A percentile compares a stretch with the other conserved stretches of the same genome.
These are phyloP conservation scores for Sporothrix globosa DNA, from an alignment of 2,329 filamentous ascomycete genomes.

Conservation along the genomic window DNA sequence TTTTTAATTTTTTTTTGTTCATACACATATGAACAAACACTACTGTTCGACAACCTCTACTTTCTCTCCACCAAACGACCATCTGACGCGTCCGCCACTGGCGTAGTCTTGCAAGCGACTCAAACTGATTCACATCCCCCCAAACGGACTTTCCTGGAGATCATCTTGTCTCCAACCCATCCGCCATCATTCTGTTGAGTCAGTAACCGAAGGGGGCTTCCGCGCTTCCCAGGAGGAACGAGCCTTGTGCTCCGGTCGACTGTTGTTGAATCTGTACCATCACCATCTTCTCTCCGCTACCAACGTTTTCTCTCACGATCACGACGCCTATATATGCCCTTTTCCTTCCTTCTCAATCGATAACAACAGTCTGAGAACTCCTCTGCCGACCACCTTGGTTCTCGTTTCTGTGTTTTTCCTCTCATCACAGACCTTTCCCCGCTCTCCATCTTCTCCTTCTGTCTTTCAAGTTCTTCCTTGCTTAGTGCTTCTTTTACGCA, in stretches of 20 bases:
- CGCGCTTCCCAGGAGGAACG: conserved; percentile 33
- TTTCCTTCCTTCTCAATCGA: conserved; percentile 34
- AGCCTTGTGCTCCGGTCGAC: conserved; percentile 29
- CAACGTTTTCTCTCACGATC: conserved; percentile 34
- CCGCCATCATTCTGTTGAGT: conserved; percentile 28
- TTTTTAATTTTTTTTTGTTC: conserved; percentile 25
- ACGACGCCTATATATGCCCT: conserved; percentile 40
- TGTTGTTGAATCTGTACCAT: conserved; percentile 33
- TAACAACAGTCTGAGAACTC: conserved; percentile 18
- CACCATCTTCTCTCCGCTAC: conserved; percentile 18
- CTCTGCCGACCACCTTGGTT: conserved; percentile 18
- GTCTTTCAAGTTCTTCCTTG: neutral
- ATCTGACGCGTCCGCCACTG: neutral
- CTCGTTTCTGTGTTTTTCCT: conserved; percentile 28
- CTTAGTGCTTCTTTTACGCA: conserved; percentile 36
- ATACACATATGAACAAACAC: conserved; percentile 4
- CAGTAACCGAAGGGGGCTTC: conserved; percentile 23
- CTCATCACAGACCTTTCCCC: neutral
- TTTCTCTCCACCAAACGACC: neutral
- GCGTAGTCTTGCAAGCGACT: neutral
- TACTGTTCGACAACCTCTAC: neutral
- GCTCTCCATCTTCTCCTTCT: neutral
- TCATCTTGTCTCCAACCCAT: conserved; percentile 20
- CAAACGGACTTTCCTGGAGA: conserved; percentile 11
- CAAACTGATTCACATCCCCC: neutral